Percentiles rank a stretch among this genome's conserved stretches.
phyloP scores from a whole-genome alignment of 805 yeast species.

The Wickerhamomyces mucosus region DNA sequence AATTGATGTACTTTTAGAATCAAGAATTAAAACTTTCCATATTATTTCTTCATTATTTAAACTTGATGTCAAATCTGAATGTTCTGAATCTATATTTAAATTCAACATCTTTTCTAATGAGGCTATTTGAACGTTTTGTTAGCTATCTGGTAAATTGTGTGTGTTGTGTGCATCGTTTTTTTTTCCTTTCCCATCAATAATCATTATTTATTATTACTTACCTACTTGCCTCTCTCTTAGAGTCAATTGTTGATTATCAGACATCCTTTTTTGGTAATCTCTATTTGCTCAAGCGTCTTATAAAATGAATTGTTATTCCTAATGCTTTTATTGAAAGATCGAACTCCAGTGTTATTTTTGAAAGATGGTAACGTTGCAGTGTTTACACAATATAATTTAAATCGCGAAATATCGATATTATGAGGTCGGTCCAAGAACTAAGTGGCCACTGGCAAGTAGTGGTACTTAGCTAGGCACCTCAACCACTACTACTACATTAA shows the following conservation, averaged over 20 bases:
- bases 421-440: slow-evolving; percentile 1
- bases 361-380: no score
- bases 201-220: slow-evolving; percentile 17
- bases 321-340: no score
- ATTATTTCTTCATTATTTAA: slow-evolving; percentile 55
- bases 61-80: slow-evolving; percentile 43
- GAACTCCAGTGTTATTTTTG: no score
- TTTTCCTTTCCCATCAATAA: no score
- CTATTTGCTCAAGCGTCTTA: no score
- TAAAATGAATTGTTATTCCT: slow-evolving; percentile 46
- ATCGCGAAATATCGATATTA: not conserved
- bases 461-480: no score
- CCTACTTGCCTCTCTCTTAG: slow-evolving; percentile 34
- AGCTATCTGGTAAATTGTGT: no score
- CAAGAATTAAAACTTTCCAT: slow-evolving; percentile 90
- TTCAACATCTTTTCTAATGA: slow-evolving; percentile 77
- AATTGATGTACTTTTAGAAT: slow-evolving; percentile 70
- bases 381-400: no score
- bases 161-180: no score
- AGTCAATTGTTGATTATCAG: slow-evolving; percentile 17
- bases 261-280: no score
- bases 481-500: no score
- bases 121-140: slow-evolving; percentile 17
- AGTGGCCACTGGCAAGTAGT: no score
- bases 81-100: slow-evolving; percentile 54